Base-by-base conservation (phyloP, 768 basidiomycete genomes). In the Russula sp. region DNA sequence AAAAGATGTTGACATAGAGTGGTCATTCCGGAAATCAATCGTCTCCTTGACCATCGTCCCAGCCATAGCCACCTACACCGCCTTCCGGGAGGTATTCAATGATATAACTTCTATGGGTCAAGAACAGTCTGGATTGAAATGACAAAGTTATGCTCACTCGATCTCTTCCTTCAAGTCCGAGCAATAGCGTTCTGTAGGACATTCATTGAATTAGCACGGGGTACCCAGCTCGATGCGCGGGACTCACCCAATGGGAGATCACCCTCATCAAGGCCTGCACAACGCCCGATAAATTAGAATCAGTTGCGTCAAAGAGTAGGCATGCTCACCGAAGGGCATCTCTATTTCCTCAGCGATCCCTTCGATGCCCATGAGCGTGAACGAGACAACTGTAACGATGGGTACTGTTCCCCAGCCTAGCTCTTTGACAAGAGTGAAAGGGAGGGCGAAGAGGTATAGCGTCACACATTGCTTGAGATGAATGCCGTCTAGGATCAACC, bases 391-490 rank as follows among this genome's bases (percentile, higher is more conserved):
- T 22, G 91, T 93, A 20, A 92, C 85, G 29, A 94, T 78, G n/a
- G 89, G 90, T 10, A 96, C 79, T 70, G 88, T 89, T 50, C 79
- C 81, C 88, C 90, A 93, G 38, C 86, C 86, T 67, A 95, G 77
- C 49, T 93, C 87, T 58, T 84, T 81, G 48, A 94, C 84, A 35
- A 98, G 80, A 2, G 89, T 90, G 67, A 95, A 82, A 5, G 96
- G 96, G 8, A 98, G 80, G 20, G 91, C 84, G 70, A 94, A 93
- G 8, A 98, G 83, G 75, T 96, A 97, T 0, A 96, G 74, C 2
- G 89, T 87, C n/a, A 96, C 90, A 66, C 88, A 91, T 85, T 98
- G 95, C 72, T 96, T 95, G 69, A 96, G 76, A 73, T 97, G 94
- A 61, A 98, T 88, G 43, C 89, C 84, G 67, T 93, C 88, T 89